Conservation (phyloP, 441 rosid species). For the Pelargonium cotyledonis region DNA sequence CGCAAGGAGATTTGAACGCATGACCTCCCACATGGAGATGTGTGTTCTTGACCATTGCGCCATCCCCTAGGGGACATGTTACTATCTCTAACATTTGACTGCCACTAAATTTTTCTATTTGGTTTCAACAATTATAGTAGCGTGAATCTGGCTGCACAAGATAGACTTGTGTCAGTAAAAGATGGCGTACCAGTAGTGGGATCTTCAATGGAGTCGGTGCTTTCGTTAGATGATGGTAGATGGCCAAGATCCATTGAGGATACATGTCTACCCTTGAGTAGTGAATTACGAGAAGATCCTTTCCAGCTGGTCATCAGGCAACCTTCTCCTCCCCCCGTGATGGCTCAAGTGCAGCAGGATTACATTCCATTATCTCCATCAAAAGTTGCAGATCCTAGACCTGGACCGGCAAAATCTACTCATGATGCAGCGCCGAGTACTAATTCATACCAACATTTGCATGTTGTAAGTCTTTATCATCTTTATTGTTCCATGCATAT, state of each 20-base stretch:
- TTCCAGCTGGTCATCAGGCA: constrained; percentile 67
- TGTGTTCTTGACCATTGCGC: constrained; percentile 4
- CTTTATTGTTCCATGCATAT: constrained; percentile 1
- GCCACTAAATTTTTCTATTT: constrained; percentile 23
- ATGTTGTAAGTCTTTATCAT: constrained; percentile 54
- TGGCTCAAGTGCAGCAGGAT: constrained; percentile 66
- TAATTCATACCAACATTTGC: constrained; percentile 66
- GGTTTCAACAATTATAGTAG: constrained; percentile 33
- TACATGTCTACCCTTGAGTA: constrained; percentile 32
- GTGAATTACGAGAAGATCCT: constrained; percentile 64
- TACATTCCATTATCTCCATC: constrained; percentile 66
- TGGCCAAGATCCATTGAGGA: constrained; percentile 59
- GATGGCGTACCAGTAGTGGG: constrained; percentile 36
- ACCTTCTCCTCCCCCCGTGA: constrained; percentile 92
- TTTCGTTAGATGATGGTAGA: constrained; percentile 88
- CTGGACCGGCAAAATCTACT: constrained; percentile 77
- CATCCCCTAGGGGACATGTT: no score
- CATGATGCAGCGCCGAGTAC: constrained; percentile 43
- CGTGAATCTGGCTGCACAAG: constrained; percentile 40
- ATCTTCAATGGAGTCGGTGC: constrained; percentile 67
- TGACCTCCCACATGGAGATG: no score
- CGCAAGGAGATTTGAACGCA: no score
- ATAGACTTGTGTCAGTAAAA: constrained; percentile 32
- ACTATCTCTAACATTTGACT: constrained; percentile 19
- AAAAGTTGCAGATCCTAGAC: constrained; percentile 97